Base-by-base conservation (phyloP, 441 rosid genomes). In the Biscutella laevigata region DNA sequence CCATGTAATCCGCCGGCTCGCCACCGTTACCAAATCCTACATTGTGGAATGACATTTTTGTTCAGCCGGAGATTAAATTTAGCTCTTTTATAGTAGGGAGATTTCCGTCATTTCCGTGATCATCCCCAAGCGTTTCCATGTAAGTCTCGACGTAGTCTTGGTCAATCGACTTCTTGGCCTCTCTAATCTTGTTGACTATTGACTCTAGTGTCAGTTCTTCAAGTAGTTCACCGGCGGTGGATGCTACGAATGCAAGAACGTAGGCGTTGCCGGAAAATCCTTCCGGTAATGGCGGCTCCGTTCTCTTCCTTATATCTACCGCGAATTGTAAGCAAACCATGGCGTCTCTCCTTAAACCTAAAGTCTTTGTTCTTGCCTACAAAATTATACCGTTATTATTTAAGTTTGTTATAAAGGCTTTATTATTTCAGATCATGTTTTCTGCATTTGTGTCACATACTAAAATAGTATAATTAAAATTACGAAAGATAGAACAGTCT, bases 21-120 rank as follows among this genome's bases (percentile, higher is more conserved):
- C 75, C 71, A 4, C 61, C 32, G 3, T 74, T 64, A 6, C 53
- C 69, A 57, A 82, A 80, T 51, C 67, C 75, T 34, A 78, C 55
- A 52, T 59, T 72, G 71, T 82, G 80, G 61, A 82, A 80, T 6
- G 88, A 77, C 73, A 78, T 80, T 58, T 80, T 72, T 22, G 94
- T 77, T 90, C 85, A 78, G 62, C 82, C 90, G 4, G 88, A 82
- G 48, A 78, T 79, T n/a, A 72, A 28, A n/a, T 82, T 78, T 14
- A 75, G 72, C 48, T 78, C 87, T 62, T 67, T 69, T 34, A 78
- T 17, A 7, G 79, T 75, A 59, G 82, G 94, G 59, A 77, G 87
- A 20, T 53, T 66, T 38, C 65, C 65, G 27, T 66, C 66, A 13
- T 44, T 66, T 22, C 49, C 6, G 32, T 64, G 57, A 4, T 48